A percentile compares a stretch with the other conserved stretches of the same genome.
phyloP scores from a whole-genome alignment of 352 stramenopile species.

The Elongisporangium anandrum region DNA sequence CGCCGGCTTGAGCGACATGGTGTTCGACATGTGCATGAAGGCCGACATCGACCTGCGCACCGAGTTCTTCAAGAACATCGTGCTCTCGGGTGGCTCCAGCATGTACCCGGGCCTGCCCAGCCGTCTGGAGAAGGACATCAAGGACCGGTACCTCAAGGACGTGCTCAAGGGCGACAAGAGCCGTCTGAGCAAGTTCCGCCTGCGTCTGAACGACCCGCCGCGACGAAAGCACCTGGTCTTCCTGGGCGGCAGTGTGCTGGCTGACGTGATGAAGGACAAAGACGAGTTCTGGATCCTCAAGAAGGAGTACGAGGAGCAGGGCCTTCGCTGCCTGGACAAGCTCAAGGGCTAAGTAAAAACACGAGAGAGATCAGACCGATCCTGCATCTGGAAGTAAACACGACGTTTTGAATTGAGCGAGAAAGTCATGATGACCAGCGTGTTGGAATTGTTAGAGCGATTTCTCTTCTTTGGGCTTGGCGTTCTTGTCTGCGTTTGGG shows the following conservation, averaged over 20 bases:
- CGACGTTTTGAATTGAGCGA: too few species aligned
- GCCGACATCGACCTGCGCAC: conserved; percentile 92
- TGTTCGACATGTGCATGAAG: conserved; percentile 98
- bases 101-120: conserved; percentile 96
- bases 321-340: conserved; percentile 81
- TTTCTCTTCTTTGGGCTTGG: too few species aligned
- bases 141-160: conserved; percentile 75
- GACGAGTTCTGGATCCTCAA: conserved; percentile 94
- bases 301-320: conserved; percentile 93
- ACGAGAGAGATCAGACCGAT: too few species aligned
- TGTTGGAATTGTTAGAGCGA: too few species aligned
- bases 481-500: background rate
- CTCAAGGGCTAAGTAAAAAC: conserved; percentile 33
- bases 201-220: conserved; percentile 95
- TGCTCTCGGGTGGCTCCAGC: conserved; percentile 90
- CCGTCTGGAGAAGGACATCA: conserved; percentile 92
- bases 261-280: conserved; percentile 93
- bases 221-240: conserved; percentile 96
- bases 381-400: too few species aligned
- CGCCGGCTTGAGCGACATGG: conserved; percentile 93
- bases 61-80: conserved; percentile 98
- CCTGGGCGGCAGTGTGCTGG: conserved; percentile 90
- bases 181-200: conserved; percentile 90
- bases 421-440: too few species aligned
- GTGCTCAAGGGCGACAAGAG: conserved; percentile 87